Evolutionary conservation across 805 yeast genomes (phyloP).

Genomic region (Yueomyces sp.): DNA sequence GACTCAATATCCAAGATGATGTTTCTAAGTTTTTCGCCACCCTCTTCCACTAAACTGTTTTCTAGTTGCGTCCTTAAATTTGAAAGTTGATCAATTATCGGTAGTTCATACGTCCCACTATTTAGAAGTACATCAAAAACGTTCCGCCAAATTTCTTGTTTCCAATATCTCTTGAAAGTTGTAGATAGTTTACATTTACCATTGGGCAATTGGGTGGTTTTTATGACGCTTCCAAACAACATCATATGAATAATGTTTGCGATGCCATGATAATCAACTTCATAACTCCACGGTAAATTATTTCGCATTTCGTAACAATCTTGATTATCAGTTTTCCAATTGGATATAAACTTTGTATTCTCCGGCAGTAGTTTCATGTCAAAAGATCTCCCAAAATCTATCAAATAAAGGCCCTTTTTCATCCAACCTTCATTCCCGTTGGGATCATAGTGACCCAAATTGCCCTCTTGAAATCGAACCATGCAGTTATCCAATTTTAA

Average conservation of each 20-base stretch:
- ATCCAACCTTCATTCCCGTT: slow-evolving; percentile 34
- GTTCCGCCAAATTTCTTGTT: slow-evolving; percentile 52
- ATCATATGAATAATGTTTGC: slow-evolving; percentile 64
- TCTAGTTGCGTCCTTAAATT: slow-evolving; percentile 6
- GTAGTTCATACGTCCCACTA: slow-evolving; percentile 29
- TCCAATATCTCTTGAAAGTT: slow-evolving; percentile 64
- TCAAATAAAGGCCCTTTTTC: slow-evolving; percentile 42
- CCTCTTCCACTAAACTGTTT: slow-evolving; percentile 3
- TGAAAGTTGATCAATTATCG: slow-evolving; percentile 27
- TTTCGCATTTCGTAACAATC: slow-evolving; percentile 63
- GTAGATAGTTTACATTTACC: slow-evolving; percentile 28
- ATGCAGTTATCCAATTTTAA: slow-evolving; percentile 78
- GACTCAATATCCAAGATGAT: slow-evolving; percentile 27
- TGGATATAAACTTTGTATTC: slow-evolving; percentile 40
- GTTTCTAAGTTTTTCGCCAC: slow-evolving; percentile 18
- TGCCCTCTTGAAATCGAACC: slow-evolving; percentile 36
- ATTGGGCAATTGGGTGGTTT: slow-evolving; percentile 23
- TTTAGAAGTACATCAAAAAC: slow-evolving; percentile 54
- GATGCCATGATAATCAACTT: slow-evolving; percentile 73
- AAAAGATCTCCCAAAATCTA: slow-evolving; percentile 74
- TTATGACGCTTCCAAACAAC: slow-evolving; percentile 57
- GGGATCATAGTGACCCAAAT: slow-evolving; percentile 16
- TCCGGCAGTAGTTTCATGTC: slow-evolving; percentile 47
- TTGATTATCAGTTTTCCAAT: slow-evolving; percentile 49
- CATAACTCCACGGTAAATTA: slow-evolving; percentile 55